Evolutionary conservation across 305 asterid species (phyloP).

Genomic region (Lippia alba): DNA sequence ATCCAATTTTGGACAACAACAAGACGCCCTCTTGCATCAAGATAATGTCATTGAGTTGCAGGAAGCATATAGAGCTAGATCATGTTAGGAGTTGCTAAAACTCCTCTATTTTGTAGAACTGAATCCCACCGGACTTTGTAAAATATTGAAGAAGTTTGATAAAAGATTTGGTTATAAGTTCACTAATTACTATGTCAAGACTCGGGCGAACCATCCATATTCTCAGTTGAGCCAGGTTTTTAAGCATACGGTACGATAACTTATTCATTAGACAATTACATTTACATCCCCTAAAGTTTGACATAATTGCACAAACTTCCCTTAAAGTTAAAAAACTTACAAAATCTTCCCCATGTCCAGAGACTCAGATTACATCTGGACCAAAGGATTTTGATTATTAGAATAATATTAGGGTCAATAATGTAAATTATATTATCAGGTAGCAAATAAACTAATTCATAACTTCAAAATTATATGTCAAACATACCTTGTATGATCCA

Average conservation of each 20-base stretch:
- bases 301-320: too few relatives aligned
- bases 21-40: constrained; percentile 47
- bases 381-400: too few relatives aligned
- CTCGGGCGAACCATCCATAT: constrained; percentile 88
- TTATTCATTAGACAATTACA: too few relatives aligned
- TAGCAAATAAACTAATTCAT: too few relatives aligned
- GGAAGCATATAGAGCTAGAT: constrained; percentile 63
- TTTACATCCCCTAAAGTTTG: too few relatives aligned
- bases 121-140: constrained; percentile 75
- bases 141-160: constrained; percentile 84
- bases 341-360: too few relatives aligned
- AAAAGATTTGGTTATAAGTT: constrained; percentile 76
- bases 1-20: constrained; percentile 59
- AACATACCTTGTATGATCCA: too few relatives aligned
- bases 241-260: constrained; percentile 73
- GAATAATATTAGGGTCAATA: too few relatives aligned
- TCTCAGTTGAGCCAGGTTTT: constrained; percentile 84
- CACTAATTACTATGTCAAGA: constrained; percentile 81
- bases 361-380: too few relatives aligned
- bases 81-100: constrained; percentile 61
- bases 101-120: constrained; percentile 70
- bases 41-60: constrained; percentile 48
- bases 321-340: too few relatives aligned
- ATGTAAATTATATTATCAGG: too few relatives aligned
- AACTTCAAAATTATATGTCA: too few relatives aligned